Evolutionary conservation across 23 red algal genomes (phyloP).

Genomic region (Chondrus crispus): DNA sequence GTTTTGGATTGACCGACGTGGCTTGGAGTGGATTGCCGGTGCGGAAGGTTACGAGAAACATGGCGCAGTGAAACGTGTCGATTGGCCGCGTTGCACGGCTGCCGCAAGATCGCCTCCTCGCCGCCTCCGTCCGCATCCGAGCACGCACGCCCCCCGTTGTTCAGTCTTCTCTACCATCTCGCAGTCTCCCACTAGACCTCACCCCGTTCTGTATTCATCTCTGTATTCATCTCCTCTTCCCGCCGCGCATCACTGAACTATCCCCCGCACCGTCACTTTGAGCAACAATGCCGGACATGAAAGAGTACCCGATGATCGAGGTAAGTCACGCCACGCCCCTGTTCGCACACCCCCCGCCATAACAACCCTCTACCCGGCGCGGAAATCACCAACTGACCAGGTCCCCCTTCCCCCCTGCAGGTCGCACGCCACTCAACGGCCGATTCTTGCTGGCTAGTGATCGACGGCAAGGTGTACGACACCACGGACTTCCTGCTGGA

Average conservation of each 20-base stretch:
- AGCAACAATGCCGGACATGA: neutral
- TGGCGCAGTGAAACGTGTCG: too few species aligned
- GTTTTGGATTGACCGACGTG: too few species aligned
- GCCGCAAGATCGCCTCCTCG: neutral
- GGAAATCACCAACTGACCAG: neutral
- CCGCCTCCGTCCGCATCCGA: neutral
- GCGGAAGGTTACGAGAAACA: too few species aligned
- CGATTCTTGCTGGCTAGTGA: constrained; percentile 86
- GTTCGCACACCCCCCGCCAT: neutral
- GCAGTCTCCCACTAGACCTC: too few species aligned
- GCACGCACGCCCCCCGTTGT: neutral
- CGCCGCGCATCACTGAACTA: neutral
- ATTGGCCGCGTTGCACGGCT: too few species aligned
- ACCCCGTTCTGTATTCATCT: too few species aligned
- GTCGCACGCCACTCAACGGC: constrained; percentile 74
- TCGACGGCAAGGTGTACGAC: constrained; percentile 91
- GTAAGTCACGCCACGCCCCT: neutral
- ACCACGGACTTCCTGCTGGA: constrained; percentile 85
- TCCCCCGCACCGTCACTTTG: neutral
- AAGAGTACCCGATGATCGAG: neutral
- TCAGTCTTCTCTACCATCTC: too few species aligned
- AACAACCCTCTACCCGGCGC: too few species aligned
- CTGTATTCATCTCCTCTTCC: neutral
- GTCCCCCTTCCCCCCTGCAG: neutral
- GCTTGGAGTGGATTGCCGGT: too few species aligned